phyloP scores from a whole-genome alignment of 164 flowering plant genomes.

The Saururus chinensis region DNA sequence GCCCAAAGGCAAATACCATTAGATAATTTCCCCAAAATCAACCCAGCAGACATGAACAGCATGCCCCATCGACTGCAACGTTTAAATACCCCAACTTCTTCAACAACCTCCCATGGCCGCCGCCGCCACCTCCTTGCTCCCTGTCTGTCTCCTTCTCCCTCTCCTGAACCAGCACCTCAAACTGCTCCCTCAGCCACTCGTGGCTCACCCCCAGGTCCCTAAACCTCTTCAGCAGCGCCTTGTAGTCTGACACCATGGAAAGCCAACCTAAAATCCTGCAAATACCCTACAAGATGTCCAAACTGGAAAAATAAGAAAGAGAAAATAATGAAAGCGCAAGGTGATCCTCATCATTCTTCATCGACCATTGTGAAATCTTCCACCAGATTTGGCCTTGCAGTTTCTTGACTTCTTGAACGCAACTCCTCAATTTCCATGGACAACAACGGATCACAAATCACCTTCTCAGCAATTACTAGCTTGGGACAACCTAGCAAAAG shows the following conservation, averaged over 20 bases:
- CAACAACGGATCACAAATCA: constrained; percentile 57
- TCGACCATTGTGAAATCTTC: constrained; percentile 72
- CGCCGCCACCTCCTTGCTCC: no score
- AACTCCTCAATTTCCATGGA: constrained; percentile 68
- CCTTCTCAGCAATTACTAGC: constrained; percentile 31
- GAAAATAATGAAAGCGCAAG: neutral
- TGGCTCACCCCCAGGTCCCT: constrained; percentile 47
- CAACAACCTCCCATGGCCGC: constrained; percentile 25
- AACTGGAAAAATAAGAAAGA: no score
- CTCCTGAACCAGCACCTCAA: constrained; percentile 18
- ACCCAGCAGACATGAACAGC: constrained; percentile 46
- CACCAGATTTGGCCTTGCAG: constrained; percentile 20
- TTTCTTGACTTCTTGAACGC: constrained; percentile 37
- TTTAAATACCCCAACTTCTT: constrained; percentile 26
- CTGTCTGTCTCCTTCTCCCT: constrained; percentile 10
- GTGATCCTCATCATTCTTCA: constrained; percentile 16
- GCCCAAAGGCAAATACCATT: constrained; percentile 31
- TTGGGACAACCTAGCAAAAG: constrained; percentile 56
- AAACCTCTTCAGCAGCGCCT: constrained; percentile 28
- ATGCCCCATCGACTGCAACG: constrained; percentile 58
- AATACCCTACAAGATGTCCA: no score
- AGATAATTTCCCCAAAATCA: constrained; percentile 47
- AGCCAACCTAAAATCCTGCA: no score
- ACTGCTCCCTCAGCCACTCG: constrained; percentile 29
- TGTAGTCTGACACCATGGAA: neutral